Evolutionary conservation across 768 basidiomycete genomes (phyloP), one percentile per base, ranked within the genome.

Genomic region (Hericium alpestre): DNA sequence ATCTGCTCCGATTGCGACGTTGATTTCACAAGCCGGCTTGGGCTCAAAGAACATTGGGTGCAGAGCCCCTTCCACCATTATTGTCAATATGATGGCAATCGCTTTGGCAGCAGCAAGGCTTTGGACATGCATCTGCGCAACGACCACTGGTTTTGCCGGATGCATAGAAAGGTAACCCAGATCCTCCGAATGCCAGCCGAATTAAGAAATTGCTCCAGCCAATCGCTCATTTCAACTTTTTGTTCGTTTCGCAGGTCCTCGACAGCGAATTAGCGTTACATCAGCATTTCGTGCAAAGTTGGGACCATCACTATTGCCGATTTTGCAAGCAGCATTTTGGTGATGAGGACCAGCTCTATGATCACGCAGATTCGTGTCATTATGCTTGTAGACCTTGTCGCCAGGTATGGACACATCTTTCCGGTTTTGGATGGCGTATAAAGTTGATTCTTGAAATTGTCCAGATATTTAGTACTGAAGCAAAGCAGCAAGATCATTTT

Each of bases 1-100:
- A 27, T 71, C 41, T 86, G 84, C 61, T 4, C 66, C 11, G 63
- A 69, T 10, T 86, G 83, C 59, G 52, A 71, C 0, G 22, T 38
- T 9, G 81, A 83, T 59, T 84, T 84, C 63, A 4, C 61, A 0
- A 65, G 76, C 0, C 59, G 59, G 60, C 2, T 0, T 1, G 74
- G 63, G 0, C 74, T 80, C 57, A 70, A 68, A 56, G 71, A 81
- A 56, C 84, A 86, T 65, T 82, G 67, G 60, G 71, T 77, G 23
- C 73, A 81, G 54, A 81, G 78, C 63, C 67, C 70, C 6, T 23
- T 13, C 0, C 84, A 84, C 54, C 12, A 65, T 41, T 86, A 77
- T 58, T 86, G 85, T 65, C 76, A 77, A 56, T 39, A 61, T 18
- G 86, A 84, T 65, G 55, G 76, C 32, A 56, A 58, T 15, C 75